phyloP scores from a whole-genome alignment of 73 alveolate species.

The Tetrahymena borealis region DNA sequence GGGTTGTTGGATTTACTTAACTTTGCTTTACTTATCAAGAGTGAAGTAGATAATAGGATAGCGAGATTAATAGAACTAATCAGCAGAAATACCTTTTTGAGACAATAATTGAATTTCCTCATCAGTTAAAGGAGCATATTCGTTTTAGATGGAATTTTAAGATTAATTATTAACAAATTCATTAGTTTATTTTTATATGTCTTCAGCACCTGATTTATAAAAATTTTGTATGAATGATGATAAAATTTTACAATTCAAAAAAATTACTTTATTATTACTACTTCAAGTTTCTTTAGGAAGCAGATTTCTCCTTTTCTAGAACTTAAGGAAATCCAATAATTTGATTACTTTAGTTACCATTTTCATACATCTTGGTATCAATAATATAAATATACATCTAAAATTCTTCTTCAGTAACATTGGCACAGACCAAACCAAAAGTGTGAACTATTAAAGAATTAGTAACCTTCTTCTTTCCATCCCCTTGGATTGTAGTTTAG shows the following conservation, averaged over 20 bases:
- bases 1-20: not conserved
- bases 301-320: not conserved
- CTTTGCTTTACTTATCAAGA: not conserved
- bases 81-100: not conserved
- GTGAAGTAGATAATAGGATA: not conserved
- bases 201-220: not conserved
- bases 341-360: not conserved
- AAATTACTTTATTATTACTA: not conserved
- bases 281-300: not conserved
- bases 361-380: not conserved
- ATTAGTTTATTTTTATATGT: not conserved
- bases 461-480: not conserved
- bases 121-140: not conserved
- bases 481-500: not conserved
- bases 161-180: not conserved
- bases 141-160: not conserved
- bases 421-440: not conserved
- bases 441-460: not conserved
- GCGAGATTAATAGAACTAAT: not conserved
- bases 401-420: not conserved
- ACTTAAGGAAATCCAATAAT: not conserved
- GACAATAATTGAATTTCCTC: not conserved
- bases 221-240: too few species aligned
- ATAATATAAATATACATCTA: not conserved
- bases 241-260: too few species aligned